Conservation (phyloP, 331 rosid genomes). For the Stylosanthes scabra region DNA sequence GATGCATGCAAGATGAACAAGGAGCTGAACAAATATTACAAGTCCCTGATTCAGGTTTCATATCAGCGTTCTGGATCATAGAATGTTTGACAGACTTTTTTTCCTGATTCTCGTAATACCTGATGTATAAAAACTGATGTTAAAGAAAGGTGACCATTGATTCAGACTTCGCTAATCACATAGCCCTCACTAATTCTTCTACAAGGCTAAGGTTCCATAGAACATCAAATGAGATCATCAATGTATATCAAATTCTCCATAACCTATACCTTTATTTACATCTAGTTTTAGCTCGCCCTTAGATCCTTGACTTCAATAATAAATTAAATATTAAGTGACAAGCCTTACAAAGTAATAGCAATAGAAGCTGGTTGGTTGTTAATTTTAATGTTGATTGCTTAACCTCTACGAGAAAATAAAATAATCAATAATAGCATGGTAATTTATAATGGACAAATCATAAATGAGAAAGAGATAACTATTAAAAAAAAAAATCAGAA, state of each 20-base stretch:
- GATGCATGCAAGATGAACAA: constrained; percentile 90
- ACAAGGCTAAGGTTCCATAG: constrained; percentile 13
- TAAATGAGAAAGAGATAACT: constrained; percentile 3
- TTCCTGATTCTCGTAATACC: constrained; percentile 58
- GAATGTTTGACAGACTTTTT: constrained; percentile 51
- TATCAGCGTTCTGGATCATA: constrained; percentile 58
- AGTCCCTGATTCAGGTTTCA: constrained; percentile 83
- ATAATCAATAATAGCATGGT: background rate
- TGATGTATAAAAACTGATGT: constrained; percentile 37
- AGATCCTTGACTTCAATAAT: constrained; percentile 24
- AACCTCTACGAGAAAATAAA: background rate
- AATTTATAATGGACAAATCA: background rate
- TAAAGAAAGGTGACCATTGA: constrained; percentile 28
- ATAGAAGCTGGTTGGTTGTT: constrained; percentile 1
- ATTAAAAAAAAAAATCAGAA: background rate
- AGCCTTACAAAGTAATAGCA: background rate
- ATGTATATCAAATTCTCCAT: constrained; percentile 6
- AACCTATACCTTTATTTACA: constrained; percentile 18
- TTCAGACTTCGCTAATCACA: constrained; percentile 8
- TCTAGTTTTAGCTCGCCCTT: background rate
- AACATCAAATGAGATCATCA: constrained; percentile 6
- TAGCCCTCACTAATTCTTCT: background rate
- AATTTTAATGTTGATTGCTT: background rate
- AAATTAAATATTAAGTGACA: constrained; percentile 3
- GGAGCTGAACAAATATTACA: constrained; percentile 81